phyloP scores from a whole-genome alignment of 2,329 filamentous ascomycete species.

The Exophiala alcalophila region DNA sequence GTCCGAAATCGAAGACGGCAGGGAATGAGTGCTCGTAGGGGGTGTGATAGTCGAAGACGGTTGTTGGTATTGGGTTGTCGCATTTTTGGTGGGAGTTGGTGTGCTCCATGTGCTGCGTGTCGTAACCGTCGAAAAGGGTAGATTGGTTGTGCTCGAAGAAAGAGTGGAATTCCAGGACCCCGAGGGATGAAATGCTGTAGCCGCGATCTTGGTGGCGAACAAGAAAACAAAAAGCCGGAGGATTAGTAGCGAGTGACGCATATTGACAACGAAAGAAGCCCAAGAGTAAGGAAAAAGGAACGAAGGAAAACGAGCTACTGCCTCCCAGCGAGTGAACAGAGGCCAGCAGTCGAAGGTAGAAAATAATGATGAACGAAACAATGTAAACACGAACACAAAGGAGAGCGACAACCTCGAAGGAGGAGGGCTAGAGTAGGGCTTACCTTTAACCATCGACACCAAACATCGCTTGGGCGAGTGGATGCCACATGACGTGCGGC shows the following conservation, averaged over 20 bases:
- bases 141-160: no score
- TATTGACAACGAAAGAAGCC: background rate
- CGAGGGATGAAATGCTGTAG: background rate
- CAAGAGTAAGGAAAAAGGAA: background rate
- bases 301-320: background rate
- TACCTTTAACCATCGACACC: no score
- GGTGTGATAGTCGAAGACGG: background rate
- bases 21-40: background rate
- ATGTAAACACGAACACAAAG: no score
- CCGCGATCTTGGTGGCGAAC: conserved; percentile 3
- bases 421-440: no score
- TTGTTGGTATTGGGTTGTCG: conserved; percentile 4
- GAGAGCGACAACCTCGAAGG: no score
- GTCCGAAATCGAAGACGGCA: conserved; percentile 6
- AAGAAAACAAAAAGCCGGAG: conserved; percentile 12
- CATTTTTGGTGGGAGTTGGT: background rate
- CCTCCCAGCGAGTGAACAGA: conserved; percentile 11
- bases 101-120: no score
- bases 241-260: conserved; percentile 10
- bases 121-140: no score
- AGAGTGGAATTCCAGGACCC: background rate
- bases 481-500: no score
- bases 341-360: no score
- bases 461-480: no score
- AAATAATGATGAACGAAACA: no score